Base-by-base conservation (phyloP, 2,329 filamentous ascomycete genomes). In the Clarireedia monteithiana region DNA sequence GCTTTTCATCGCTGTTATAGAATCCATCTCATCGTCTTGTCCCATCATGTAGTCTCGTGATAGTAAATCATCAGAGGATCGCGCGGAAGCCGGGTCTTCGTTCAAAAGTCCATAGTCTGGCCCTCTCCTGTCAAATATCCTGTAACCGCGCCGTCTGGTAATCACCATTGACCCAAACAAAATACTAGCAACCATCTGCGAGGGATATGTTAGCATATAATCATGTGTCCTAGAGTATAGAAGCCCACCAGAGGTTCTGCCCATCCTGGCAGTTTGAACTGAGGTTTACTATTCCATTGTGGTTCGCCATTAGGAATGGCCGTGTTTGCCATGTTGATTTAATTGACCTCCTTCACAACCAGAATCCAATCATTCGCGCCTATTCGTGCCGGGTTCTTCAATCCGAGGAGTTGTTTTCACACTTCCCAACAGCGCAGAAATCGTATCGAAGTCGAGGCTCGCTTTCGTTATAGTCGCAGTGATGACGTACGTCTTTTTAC, bases 111-210 rank as follows among this genome's bases (percentile, higher is more conserved):
- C 59, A 34, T 65, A 55, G 5, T 58, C 30, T 26, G 36, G 47
- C 26, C 44, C 58, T 34, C 53, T 53, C 27, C 51, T 50, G 9
- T 60, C 56, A 34, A 69, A 64, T 17, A 69, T 58, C 10, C 57
- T 57, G 30, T 61, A 69, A 3, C 60, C 60, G 15, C 59, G 56
- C 50, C 66, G 60, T 53, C 67, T 60, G 7, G 66, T 68, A 9
- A 68, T 48, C 23, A 67, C 50, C 67, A 69, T 69, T 4, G 67
- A 63, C 14, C 61, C 63, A 7, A 69, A 52, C 12, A 69, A 50
- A 50, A 69, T 69, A 55, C 64, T 65, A n/a, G 62, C 66, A 23
- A 69, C 67, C 61, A 69, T 66, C 67, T 69, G 26, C 3, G 36
- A 34, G 20, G 38, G 26, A 9, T 20, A 38, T 24, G 50, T 38